Percentiles rank a stretch among this genome's conserved stretches.
Conservation (phyloP, 306 rosid species). For the Begonia fuchsioides region DNA sequence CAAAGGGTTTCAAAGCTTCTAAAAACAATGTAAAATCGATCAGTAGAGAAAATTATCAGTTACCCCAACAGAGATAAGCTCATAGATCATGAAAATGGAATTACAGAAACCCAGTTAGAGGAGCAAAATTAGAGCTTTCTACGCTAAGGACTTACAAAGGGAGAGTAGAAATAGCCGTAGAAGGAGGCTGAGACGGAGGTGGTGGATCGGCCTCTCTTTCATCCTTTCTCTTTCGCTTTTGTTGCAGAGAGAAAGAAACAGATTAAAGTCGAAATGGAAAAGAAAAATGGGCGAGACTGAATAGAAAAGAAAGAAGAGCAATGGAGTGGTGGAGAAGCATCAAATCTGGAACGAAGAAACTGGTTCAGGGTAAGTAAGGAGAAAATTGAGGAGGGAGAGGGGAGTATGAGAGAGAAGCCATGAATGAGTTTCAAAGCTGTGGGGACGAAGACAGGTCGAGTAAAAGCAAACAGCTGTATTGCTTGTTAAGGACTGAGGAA, state of each 20-base stretch:
- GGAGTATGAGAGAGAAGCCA: conserved; percentile 22
- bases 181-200: conserved; percentile 13
- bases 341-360: conserved; percentile 11
- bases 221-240: conserved; percentile 13
- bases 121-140: not conserved
- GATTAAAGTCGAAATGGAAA: not conserved
- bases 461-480: conserved; percentile 45
- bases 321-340: conserved; percentile 10
- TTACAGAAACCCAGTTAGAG: conserved; percentile 3
- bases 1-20: not conserved
- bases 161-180: conserved; percentile 15
- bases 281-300: not conserved
- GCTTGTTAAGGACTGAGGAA: conserved; percentile 8
- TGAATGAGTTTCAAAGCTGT: conserved; percentile 50
- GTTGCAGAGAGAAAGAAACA: conserved; percentile 2
- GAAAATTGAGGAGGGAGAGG: conserved; percentile 5
- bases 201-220: conserved; percentile 18
- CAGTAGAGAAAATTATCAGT: not conserved
- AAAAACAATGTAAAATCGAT: not conserved
- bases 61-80: not conserved
- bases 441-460: conserved; percentile 38
- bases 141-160: conserved; percentile 31
- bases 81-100: conserved; percentile 21
- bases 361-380: conserved; percentile 10
- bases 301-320: not conserved